Evolutionary conservation across 1,284 basidiomycete species (phyloP), one percentile per base, ranked within the genome.

Genomic region (Melampsora americana): DNA sequence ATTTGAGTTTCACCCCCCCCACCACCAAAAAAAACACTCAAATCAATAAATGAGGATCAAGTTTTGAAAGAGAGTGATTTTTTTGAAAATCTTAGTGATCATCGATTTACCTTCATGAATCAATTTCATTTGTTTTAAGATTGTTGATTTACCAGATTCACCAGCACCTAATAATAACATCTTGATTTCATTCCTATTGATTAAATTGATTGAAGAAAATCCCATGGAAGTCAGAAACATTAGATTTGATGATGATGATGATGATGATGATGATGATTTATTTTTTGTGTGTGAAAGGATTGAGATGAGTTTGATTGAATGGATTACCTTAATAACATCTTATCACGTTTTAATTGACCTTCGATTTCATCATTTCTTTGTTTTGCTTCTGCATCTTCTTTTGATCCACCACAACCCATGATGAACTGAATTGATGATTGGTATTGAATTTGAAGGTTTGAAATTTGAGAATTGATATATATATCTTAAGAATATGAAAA

Each of bases 261-360:
- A 11, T 11, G 11, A 11, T 11, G 46, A 11, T 48, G 11, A 20
- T 11, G 46, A 11, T 48, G 20, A 11, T 11, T 11, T 48, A 11
- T 11, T 20, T 20, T 20, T 11, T 48, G 46, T 11, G 46, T 20
- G 46, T 11, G 46, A 48, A 48, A 48, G 46, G 46, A 48, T 11
- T 48, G 11, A 48, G 11, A 48, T 11, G 46, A 48, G 46, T 11
- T 48, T 20, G 20, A 48, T 11, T 20, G 50, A 53, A 23, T 53
- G 50, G 23, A 53, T 59, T 32, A 79, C 87, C 92, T 91, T 74
- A 93, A 90, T 86, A 91, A 90, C 84, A 92, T 88, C 66, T 92
- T 87, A 85, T 98, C 95, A 80, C 90, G 87, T 86, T 93, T 95
- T 80, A 98, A 88, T 85, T 97, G 95, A 83, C 87, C 90, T 85